These are phyloP conservation scores for Juglanconis juglandina DNA, from an alignment of 2,329 filamentous ascomycete species.

Conservation along the genomic window DNA sequence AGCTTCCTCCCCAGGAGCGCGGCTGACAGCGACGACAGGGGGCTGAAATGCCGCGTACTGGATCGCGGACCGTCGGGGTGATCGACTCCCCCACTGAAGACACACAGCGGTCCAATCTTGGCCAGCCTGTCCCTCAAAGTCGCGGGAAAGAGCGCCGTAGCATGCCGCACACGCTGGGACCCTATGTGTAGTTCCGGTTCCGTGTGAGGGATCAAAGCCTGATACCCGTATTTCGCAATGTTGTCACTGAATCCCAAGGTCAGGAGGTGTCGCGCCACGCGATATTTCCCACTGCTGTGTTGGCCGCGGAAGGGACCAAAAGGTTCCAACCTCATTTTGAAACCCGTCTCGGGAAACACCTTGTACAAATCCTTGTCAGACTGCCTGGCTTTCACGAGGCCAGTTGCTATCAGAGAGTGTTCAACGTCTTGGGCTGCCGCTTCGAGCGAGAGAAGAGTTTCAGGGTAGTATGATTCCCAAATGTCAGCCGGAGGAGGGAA, in stretches of 20 bases:
- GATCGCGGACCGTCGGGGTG: background rate
- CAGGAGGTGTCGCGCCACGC: constrained; percentile 1
- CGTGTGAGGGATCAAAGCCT: background rate
- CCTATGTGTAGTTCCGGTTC: constrained; percentile 1
- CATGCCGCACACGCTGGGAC: background rate
- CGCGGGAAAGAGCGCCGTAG: background rate
- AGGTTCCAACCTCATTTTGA: background rate
- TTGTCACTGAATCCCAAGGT: constrained; percentile 4
- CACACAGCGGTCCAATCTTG: background rate
- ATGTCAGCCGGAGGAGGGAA: background rate
- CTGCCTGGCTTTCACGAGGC: background rate
- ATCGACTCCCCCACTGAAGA: background rate
- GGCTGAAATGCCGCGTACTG: constrained; percentile 5
- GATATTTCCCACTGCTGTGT: background rate
- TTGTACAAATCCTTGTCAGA: background rate
- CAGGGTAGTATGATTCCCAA: background rate
- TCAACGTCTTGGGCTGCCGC: constrained; percentile 7
- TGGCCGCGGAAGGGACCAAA: background rate
- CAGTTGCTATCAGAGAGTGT: background rate
- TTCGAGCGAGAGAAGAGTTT: background rate
- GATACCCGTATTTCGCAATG: constrained; percentile 9
- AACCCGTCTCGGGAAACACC: background rate
- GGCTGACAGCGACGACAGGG: constrained; percentile 5
- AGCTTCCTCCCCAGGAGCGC: background rate
- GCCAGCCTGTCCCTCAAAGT: background rate